A percentile compares a stretch with the other conserved stretches of the same genome.
phyloP scores from a whole-genome alignment of 2,329 filamentous ascomycete species.

The Alternaria longipes region DNA sequence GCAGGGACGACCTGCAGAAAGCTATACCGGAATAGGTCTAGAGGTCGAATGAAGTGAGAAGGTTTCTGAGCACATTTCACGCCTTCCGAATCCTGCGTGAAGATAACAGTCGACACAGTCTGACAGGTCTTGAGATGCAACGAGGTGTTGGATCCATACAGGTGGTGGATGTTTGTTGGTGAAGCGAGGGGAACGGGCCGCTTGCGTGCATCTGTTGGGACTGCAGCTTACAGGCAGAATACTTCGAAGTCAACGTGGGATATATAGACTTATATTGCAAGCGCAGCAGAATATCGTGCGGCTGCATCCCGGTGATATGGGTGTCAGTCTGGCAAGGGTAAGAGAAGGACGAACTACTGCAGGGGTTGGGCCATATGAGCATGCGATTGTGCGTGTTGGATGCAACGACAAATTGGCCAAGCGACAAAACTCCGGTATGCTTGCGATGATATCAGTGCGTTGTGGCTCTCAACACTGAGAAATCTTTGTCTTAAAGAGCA shows the following conservation, averaged over 20 bases:
- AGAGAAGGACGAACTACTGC: not conserved
- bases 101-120: not conserved
- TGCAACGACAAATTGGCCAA: not conserved
- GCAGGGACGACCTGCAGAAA: conserved; percentile 2
- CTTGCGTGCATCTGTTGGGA: conserved; percentile 19
- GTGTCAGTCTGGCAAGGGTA: not conserved
- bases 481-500: not conserved
- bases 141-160: not conserved
- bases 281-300: not conserved
- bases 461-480: conserved; percentile 11
- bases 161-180: not conserved
- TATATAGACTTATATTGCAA: conserved; percentile 21
- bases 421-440: conserved; percentile 1
- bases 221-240: conserved; percentile 8
- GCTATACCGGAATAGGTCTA: conserved; percentile 25
- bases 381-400: not conserved
- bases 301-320: not conserved
- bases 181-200: conserved; percentile 14
- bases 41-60: conserved; percentile 18
- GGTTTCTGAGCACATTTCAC: conserved; percentile 33
- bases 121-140: not conserved
- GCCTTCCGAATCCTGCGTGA: conserved; percentile 15
- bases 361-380: conserved; percentile 1
- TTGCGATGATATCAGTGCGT: not conserved
- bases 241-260: conserved; percentile 21